Conservation (phyloP, 495 filamentous ascomycete species). For the Penicillium samsonianum region DNA sequence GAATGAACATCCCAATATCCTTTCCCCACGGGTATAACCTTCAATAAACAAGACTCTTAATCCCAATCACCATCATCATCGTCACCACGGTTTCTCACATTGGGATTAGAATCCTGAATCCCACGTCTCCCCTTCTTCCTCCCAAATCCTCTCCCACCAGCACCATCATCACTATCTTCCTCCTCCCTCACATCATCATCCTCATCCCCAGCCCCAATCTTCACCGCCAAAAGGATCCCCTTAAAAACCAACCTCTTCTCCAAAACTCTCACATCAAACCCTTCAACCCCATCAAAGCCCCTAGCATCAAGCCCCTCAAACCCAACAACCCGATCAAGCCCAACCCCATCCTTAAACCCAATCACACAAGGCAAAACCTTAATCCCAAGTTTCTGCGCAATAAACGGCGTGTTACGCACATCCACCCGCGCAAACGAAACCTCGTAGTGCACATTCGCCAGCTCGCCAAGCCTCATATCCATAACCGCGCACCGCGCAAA, state of each 20-base stretch:
- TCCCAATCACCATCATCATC: slow-evolving; percentile 69
- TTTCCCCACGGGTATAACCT: background rate
- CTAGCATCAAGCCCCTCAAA: slow-evolving; percentile 69
- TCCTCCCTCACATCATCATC: slow-evolving; percentile 33
- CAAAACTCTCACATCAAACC: slow-evolving; percentile 62
- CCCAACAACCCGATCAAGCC: slow-evolving; percentile 67
- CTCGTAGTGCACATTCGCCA: slow-evolving; percentile 67
- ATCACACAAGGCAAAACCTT: slow-evolving; percentile 75
- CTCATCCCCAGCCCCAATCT: slow-evolving; percentile 47
- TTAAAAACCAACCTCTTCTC: slow-evolving; percentile 62
- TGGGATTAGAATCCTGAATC: slow-evolving; percentile 48
- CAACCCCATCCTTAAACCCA: slow-evolving; percentile 67
- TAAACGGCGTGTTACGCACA: slow-evolving; percentile 71
- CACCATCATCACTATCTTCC: slow-evolving; percentile 35
- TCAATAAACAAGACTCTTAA: slow-evolving; percentile 37
- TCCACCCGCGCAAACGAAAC: slow-evolving; percentile 68
- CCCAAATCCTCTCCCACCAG: slow-evolving; percentile 24
- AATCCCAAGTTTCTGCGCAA: slow-evolving; percentile 69
- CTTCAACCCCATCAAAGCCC: slow-evolving; percentile 56
- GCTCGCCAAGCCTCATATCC: slow-evolving; percentile 61
- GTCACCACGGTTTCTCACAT: slow-evolving; percentile 33
- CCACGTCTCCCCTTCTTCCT: slow-evolving; percentile 53
- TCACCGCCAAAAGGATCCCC: slow-evolving; percentile 60
- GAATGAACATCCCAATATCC: slow-evolving; percentile 7
- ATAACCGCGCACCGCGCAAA: slow-evolving; percentile 72